These are phyloP conservation scores for Raddia guianensis DNA, from an alignment of 176 grass and related monocot genomes.

Conservation along the genomic window DNA sequence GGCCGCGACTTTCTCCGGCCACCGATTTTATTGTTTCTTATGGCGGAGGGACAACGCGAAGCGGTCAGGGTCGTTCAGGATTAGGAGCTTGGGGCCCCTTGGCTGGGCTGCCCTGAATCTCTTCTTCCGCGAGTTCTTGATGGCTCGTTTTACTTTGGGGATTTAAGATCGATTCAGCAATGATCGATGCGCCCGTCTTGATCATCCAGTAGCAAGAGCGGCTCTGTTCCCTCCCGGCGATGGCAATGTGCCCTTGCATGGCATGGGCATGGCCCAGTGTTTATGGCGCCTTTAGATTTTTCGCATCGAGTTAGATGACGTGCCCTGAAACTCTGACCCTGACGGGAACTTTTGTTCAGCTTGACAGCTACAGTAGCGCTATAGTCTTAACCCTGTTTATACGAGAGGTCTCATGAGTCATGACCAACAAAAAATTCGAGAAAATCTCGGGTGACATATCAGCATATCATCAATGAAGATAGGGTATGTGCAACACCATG, in stretches of 20 bases:
- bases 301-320: neutral
- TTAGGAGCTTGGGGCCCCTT: neutral
- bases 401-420: no score
- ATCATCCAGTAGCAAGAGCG: neutral
- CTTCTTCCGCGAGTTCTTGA: neutral
- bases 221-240: neutral
- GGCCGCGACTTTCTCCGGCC: neutral
- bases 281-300: slow-evolving; percentile 8
- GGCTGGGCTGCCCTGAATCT: neutral
- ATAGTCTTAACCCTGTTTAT: no score
- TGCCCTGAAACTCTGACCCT: no score
- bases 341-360: no score
- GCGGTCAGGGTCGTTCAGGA: neutral
- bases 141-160: slow-evolving; percentile 1
- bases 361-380: no score
- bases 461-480: no score
- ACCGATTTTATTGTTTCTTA: slow-evolving; percentile 16
- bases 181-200: neutral
- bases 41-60: neutral
- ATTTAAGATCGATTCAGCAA: neutral
- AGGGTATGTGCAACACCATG: no score
- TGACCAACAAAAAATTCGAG: no score
- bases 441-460: no score
- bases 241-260: neutral
- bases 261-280: slow-evolving; percentile 11